Evolutionary conservation across 2,329 filamentous ascomycete genomes (phyloP).

Genomic region (Fusarium sarcochroum): DNA sequence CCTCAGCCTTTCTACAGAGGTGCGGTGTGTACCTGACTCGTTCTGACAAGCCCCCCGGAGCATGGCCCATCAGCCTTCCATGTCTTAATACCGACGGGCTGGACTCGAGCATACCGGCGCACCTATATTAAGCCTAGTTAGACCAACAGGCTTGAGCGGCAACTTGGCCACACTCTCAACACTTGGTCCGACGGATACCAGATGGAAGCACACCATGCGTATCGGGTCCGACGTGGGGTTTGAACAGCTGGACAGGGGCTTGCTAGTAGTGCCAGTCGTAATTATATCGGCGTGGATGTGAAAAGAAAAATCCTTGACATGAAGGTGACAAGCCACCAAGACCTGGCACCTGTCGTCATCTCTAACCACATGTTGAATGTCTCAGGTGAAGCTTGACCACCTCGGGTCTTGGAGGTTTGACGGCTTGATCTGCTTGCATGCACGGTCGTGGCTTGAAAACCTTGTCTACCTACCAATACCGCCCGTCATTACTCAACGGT

Average conservation of each 20-base stretch:
- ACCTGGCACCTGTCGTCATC: constrained; percentile 30
- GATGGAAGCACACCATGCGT: constrained; percentile 13
- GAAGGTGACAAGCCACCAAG: constrained; percentile 9
- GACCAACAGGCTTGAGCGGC: constrained; percentile 2
- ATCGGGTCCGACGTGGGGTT: constrained; percentile 18
- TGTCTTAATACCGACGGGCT: constrained; percentile 22
- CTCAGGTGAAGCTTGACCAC: constrained; percentile 41
- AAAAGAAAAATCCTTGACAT: constrained; percentile 13
- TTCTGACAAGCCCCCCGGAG: constrained; percentile 7
- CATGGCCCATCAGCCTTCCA: constrained; percentile 19
- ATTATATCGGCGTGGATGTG: constrained; percentile 17
- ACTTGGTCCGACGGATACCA: constrained; percentile 5
- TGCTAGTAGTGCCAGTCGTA: constrained; percentile 16
- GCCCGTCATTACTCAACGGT: constrained; percentile 32
- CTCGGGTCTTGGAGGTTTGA: constrained; percentile 12
- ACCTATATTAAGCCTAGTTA: constrained; percentile 12
- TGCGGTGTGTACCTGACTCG: constrained; percentile 35
- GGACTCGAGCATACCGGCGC: constrained; percentile 21
- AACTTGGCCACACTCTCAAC: neutral
- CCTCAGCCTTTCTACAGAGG: constrained; percentile 11
- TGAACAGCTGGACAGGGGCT: constrained; percentile 31
- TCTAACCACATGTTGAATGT: constrained; percentile 32
- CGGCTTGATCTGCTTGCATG: constrained; percentile 36
- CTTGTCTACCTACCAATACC: constrained; percentile 20
- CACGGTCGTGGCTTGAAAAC: constrained; percentile 40